Evolutionary conservation across 2,329 filamentous ascomycete genomes (phyloP).

Genomic region (Colletotrichum magnum): DNA sequence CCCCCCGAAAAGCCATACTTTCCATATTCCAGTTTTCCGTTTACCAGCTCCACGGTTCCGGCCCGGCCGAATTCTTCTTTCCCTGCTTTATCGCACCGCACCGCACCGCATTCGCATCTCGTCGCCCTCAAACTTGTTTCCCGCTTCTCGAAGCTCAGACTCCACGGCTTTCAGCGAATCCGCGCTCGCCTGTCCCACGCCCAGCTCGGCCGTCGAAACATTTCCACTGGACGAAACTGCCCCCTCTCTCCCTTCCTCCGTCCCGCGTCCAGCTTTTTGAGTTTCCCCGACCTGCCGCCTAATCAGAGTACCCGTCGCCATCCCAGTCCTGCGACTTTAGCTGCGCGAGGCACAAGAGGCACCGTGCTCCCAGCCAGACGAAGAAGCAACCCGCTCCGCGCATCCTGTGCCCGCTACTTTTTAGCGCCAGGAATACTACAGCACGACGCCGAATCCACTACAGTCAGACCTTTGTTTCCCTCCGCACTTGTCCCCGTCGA

Average conservation of each 20-base stretch:
- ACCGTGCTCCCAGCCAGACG: constrained; percentile 36
- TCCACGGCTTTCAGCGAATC: constrained; percentile 33
- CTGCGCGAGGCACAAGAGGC: constrained; percentile 37
- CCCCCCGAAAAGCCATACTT: constrained; percentile 13
- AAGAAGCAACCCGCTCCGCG: constrained; percentile 32
- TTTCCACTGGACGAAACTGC: constrained; percentile 35
- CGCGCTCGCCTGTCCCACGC: constrained; percentile 23
- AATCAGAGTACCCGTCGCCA: constrained; percentile 29
- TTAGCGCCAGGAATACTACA: constrained; percentile 40
- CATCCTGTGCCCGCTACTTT: constrained; percentile 18
- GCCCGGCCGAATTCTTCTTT: constrained; percentile 22
- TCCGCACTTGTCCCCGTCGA: constrained; percentile 26
- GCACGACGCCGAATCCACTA: constrained; percentile 33
- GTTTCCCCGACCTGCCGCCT: constrained; percentile 35
- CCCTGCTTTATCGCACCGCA: not conserved
- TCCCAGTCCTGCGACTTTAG: constrained; percentile 40
- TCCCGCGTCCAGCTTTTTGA: constrained; percentile 27
- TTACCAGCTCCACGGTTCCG: constrained; percentile 3
- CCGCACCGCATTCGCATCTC: not conserved
- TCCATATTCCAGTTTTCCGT: constrained; percentile 11
- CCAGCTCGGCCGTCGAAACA: constrained; percentile 35
- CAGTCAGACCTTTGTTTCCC: constrained; percentile 39
- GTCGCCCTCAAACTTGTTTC: constrained; percentile 13
- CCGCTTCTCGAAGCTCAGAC: constrained; percentile 29
- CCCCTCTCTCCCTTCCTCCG: constrained; percentile 11